Conservation (phyloP, 129 eudicot species). For the Rutidosis leptorrhynchoides region DNA sequence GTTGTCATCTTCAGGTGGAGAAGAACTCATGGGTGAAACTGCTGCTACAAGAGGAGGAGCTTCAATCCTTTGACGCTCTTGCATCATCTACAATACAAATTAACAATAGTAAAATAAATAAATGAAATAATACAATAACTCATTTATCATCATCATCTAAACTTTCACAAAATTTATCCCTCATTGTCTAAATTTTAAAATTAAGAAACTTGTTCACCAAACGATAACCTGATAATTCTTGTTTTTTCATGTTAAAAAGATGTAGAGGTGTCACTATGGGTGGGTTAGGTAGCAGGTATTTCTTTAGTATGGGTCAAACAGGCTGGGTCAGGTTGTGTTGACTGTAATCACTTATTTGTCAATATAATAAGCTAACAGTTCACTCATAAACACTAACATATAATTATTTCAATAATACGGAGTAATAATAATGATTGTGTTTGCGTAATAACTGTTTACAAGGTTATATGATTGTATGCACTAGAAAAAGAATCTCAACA, state of each 20-base stretch:
- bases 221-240: no score
- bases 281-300: neutral
- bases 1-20: conserved; percentile 49
- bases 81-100: conserved; percentile 52
- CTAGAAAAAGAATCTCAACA: neutral
- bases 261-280: neutral
- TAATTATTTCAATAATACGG: no score
- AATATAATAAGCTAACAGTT: neutral
- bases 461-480: neutral
- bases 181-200: neutral
- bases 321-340: neutral
- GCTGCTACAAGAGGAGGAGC: conserved; percentile 52
- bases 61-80: conserved; percentile 72
- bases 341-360: neutral
- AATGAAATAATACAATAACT: neutral
- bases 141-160: conserved; percentile 3
- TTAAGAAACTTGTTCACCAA: neutral
- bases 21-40: conserved; percentile 46
- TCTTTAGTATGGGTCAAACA: neutral
- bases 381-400: neutral
- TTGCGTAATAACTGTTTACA: neutral
- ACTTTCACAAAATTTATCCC: neutral
- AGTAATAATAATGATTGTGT: no score
- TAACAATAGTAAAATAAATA: no score
- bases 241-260: neutral